Base-by-base conservation (phyloP, 805 yeast genomes). In the Kuraishia borneana region DNA sequence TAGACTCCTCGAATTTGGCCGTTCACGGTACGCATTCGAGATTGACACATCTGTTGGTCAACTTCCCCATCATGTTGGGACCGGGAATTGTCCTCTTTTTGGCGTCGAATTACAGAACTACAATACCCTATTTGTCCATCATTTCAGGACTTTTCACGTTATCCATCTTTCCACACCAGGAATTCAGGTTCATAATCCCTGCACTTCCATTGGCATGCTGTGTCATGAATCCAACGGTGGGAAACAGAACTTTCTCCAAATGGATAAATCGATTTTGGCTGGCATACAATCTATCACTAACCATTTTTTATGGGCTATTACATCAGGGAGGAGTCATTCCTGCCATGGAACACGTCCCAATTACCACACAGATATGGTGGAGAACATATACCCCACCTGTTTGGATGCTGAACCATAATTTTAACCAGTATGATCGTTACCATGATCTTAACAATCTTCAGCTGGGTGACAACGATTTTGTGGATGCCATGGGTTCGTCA, bases 311-410 rank as follows among this genome's bases (percentile, higher is more conserved):
- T 81, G 97, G 97, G 0, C 51, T 74, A 0, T 63, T 75, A 19
- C 98, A 92, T 47, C 98, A 92, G 60, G 87, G 89, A 27, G 99
- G 99, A 1, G 73, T 92, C 0, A 59, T 89, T 1, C 79, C 83
- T 0, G 79, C 82, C 0, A 58, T 83, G 26, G 61, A 60, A 17
- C 49, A 63, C 35, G 33, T 73, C 3, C 55, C 14, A 38, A 45
- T 13, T 43, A 55, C 65, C 0, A 58, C 73, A 0, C 68, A 73
- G 23, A 48, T 89, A 4, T 89, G 94, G 85, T 89, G 97, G 97
- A 76, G 85, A 52, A 85, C 96, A 0, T 92, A 89, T 46, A 71
- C 84, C 3, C 96, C 97, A 1, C 97, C 98, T 3, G 70, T 84
- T 4, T 92, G 95, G 95, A 52, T 89, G 38, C 26, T 54, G 5